Base-by-base conservation (phyloP, 176 grass and related monocot species). In the Triticum turgidum region DNA sequence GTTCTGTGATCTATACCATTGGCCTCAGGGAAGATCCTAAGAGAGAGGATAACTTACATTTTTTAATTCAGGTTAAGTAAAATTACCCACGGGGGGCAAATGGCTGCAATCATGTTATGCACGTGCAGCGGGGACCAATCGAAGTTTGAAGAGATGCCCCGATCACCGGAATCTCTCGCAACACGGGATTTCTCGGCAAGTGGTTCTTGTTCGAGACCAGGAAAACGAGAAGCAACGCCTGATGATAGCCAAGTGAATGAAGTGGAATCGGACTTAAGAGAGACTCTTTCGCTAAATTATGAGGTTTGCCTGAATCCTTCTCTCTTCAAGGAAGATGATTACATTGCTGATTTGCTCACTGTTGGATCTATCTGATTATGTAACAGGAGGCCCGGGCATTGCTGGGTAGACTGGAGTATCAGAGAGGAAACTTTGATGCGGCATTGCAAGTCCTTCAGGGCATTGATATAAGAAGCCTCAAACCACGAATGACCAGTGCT, bases 211-310 rank as follows among this genome's bases (percentile, higher is more conserved):
- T 98, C 93, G 15, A 88, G 80, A 83, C 86, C 83, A 41, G 85
- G 84, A 81, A 91, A 88, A 58, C 84, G 69, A 73, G 94, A 98
- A 78, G 83, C 94, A 8, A 96, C 83, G 18, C 78, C 89, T 72
- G 97, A 99, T 65, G 94, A 99, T 78, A 91, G 61, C 76, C 92
- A 91, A 89, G 94, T 99, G 74, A 90, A 94, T 69, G 97, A 99
- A 62, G 97, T 94, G 22, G 97, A 99, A 85, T 99, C 94, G 69
- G 91, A 91, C 64, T 85, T 99, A 14, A 99, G 89, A 85, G 97
- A 99, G 81, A 94, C 97, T 37, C 85, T 96, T 81, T 96, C 94
- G 44, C 88, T 96, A 90, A 99, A 99, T 95, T 99, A 99, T 82
- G 94, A 99, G 97, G 97, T 99, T 90, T 39, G 85, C 2, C n/a